Percentiles rank a stretch among this genome's conserved stretches.
Evolutionary conservation across 345 rosid genomes (phyloP).

Genomic region (Pugionium cornutum): DNA sequence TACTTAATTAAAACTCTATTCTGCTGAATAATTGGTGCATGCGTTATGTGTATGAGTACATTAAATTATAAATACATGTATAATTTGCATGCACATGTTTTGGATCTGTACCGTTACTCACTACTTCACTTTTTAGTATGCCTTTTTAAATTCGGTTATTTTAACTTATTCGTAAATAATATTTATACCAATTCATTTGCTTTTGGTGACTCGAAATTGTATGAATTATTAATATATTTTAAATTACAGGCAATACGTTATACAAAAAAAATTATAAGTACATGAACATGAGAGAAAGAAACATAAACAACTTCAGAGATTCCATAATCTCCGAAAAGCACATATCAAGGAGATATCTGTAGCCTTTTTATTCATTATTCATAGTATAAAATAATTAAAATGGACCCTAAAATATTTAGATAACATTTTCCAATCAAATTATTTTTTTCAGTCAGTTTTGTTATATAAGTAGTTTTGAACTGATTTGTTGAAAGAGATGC

Average conservation of each 20-base stretch:
- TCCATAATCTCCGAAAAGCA: slow-evolving; percentile 25
- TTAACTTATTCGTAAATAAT: background rate
- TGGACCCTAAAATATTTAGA: background rate
- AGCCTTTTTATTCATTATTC: background rate
- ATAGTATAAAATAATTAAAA: background rate
- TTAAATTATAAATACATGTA: background rate
- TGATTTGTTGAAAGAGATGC: background rate
- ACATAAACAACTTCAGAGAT: slow-evolving; percentile 13
- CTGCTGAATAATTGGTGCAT: no score
- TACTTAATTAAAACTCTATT: no score
- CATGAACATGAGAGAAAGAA: background rate
- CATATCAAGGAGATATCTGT: slow-evolving; percentile 34
- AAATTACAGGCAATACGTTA: background rate
- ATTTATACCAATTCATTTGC: background rate
- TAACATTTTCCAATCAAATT: slow-evolving; percentile 33
- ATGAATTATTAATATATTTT: background rate
- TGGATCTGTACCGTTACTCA: slow-evolving; percentile 27
- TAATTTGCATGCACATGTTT: slow-evolving; percentile 28
- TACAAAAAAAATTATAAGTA: background rate
- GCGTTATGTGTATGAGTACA: no score
- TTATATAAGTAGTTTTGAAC: slow-evolving; percentile 8
- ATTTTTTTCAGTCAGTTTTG: background rate
- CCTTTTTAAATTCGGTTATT: background rate
- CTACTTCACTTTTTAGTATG: slow-evolving; percentile 27
- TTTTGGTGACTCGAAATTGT: background rate